Percentiles rank a stretch among this genome's conserved stretches.
Conservation (phyloP, 345 rosid genomes). For the Citropsis articulata region DNA sequence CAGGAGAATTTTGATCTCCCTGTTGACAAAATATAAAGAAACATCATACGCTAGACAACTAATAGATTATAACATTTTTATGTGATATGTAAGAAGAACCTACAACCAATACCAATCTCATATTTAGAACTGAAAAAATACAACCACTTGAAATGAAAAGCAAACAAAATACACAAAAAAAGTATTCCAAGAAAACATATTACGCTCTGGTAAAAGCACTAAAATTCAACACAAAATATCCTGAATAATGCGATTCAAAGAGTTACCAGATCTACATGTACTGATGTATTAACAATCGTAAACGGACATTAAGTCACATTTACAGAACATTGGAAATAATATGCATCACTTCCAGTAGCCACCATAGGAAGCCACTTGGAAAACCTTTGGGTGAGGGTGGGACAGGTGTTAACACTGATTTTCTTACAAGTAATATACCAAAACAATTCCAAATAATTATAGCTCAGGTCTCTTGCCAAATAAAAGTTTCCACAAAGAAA, state of each 20-base stretch:
- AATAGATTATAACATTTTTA: neutral
- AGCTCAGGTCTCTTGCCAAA: neutral
- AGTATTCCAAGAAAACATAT: neutral
- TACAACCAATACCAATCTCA: neutral
- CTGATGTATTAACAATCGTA: neutral
- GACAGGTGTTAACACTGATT: neutral
- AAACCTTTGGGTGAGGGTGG: neutral
- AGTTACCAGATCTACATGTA: neutral
- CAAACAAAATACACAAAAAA: neutral
- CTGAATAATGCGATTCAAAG: neutral
- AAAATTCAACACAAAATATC: neutral
- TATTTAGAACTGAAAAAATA: neutral
- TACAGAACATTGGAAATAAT: neutral
- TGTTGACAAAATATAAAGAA: constrained; percentile 30
- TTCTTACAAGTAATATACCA: neutral
- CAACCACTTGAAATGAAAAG: neutral
- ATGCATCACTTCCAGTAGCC: neutral
- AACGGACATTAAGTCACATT: neutral
- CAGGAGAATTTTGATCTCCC: constrained; percentile 98
- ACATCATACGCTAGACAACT: neutral
- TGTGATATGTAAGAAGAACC: neutral
- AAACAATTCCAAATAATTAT: neutral
- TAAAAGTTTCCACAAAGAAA: neutral
- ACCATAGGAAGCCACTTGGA: neutral
- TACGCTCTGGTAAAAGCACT: neutral